Percentiles rank a stretch among this genome's conserved stretches.
These are phyloP conservation scores for Colletotrichum lupini DNA, from an alignment of 2,329 filamentous ascomycete genomes.

Conservation along the genomic window DNA sequence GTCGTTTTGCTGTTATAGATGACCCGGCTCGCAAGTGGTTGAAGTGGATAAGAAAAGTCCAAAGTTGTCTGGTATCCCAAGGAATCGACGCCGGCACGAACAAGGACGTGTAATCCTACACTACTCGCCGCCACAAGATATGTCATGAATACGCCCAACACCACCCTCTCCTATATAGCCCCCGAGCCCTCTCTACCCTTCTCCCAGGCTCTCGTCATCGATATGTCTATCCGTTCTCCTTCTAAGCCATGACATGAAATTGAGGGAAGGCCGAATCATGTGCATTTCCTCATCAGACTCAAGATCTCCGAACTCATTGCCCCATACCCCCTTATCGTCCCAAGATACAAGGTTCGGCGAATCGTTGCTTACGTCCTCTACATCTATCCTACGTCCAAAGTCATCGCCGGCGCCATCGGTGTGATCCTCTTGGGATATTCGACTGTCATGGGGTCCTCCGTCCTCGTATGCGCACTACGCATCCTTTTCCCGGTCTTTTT, in stretches of 20 bases:
- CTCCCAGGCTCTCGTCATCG: conserved; percentile 4
- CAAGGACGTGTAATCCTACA: conserved; percentile 31
- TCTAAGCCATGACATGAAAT: conserved; percentile 26
- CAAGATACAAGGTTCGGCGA: conserved; percentile 13
- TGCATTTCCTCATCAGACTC: conserved; percentile 28
- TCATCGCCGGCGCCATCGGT: neutral
- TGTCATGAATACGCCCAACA: conserved; percentile 22
- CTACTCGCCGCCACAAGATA: conserved; percentile 26
- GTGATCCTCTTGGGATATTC: neutral
- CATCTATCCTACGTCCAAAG: conserved; percentile 5
- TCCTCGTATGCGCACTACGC: conserved; percentile 34
- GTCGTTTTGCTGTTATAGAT: conserved; percentile 8
- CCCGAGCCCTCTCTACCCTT: neutral
- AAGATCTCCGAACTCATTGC: neutral
- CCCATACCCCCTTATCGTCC: neutral
- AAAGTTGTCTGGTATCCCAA: conserved; percentile 35
- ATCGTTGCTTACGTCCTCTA: neutral
- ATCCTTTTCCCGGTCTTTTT: conserved; percentile 22
- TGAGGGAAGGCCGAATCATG: conserved; percentile 26
- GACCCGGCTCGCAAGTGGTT: conserved; percentile 4
- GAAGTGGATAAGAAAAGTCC: conserved; percentile 27
- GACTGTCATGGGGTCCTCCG: neutral
- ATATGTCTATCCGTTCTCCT: conserved; percentile 18
- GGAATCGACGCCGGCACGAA: conserved; percentile 31
- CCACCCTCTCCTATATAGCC: neutral